phyloP scores from a whole-genome alignment of 2,329 filamentous ascomycete genomes.

The Pleomassaria siparia region DNA sequence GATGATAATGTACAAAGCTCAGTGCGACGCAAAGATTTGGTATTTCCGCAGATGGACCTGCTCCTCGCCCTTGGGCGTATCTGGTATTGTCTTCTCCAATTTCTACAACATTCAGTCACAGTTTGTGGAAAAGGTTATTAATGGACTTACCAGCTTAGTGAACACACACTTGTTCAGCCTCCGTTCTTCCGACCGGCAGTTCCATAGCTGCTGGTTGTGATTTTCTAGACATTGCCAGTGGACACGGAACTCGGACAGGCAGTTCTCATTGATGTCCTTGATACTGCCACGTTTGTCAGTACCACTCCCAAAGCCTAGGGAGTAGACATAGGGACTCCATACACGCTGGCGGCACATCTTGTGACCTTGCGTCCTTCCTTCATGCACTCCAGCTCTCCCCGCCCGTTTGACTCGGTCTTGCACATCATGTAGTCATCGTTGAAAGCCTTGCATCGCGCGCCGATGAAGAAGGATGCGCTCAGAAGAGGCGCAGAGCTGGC shows the following conservation, averaged over 20 bases:
- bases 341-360: slow-evolving; percentile 95
- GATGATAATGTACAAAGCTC: slow-evolving; percentile 34
- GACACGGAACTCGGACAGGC: slow-evolving; percentile 83
- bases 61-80: slow-evolving; percentile 50
- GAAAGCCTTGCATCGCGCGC: slow-evolving; percentile 88
- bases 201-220: slow-evolving; percentile 97
- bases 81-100: slow-evolving; percentile 56
- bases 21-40: slow-evolving; percentile 46
- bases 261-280: slow-evolving; percentile 94
- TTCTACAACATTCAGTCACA: slow-evolving; percentile 38
- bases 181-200: slow-evolving; percentile 86
- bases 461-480: slow-evolving; percentile 95
- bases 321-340: slow-evolving; percentile 30
- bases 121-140: background rate
- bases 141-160: slow-evolving; percentile 83
- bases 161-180: slow-evolving; percentile 94
- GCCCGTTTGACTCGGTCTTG: slow-evolving; percentile 91
- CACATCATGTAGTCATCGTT: slow-evolving; percentile 99
- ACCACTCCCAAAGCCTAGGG: background rate
- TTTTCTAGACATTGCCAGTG: slow-evolving; percentile 97
- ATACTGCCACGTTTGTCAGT: slow-evolving; percentile 58
- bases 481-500: slow-evolving; percentile 89
- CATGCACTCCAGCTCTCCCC: slow-evolving; percentile 91
- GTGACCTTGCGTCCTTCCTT: slow-evolving; percentile 96
- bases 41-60: slow-evolving; percentile 52